Evolutionary conservation across 192 early-diverging fungal genomes (phyloP).

Genomic region (Chytriomyces hyalinus): DNA sequence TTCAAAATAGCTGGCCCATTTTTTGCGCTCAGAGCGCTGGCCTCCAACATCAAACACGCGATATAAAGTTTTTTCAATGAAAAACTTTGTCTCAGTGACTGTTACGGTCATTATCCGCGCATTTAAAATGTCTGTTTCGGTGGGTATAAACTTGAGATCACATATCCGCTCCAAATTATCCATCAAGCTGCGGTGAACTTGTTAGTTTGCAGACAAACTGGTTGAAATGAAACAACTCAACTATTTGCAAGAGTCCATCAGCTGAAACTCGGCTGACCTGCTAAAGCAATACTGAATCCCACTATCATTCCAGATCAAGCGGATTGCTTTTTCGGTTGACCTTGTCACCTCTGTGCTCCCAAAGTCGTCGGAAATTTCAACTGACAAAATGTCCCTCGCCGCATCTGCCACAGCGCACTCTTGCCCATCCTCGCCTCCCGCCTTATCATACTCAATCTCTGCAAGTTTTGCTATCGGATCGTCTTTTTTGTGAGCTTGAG

Average conservation of each 20-base stretch:
- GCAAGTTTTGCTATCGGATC: not conserved
- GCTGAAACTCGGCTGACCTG: conserved; percentile 44
- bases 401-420: not conserved
- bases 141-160: conserved; percentile 57
- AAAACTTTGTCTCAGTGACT: conserved; percentile 68
- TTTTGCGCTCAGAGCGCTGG: conserved; percentile 60
- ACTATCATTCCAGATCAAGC: conserved; percentile 44
- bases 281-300: conserved; percentile 45
- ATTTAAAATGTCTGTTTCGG: conserved; percentile 69
- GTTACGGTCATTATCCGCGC: conserved; percentile 68
- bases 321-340: conserved; percentile 2
- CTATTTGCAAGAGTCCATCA: conserved; percentile 52
- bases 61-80: conserved; percentile 52
- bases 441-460: not conserved
- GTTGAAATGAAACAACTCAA: conserved; percentile 19
- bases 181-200: conserved; percentile 23
- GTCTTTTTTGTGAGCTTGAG: not conserved
- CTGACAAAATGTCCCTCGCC: not conserved
- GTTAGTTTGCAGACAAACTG: not conserved
- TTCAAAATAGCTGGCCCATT: conserved; percentile 71
- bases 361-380: not conserved
- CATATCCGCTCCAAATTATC: conserved; percentile 53
- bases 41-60: conserved; percentile 72
- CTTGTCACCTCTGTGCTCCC: conserved; percentile 36
- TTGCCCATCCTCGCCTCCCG: not conserved